phyloP scores from a whole-genome alignment of 2,329 filamentous ascomycete genomes.

The Epichloe amarillans region DNA sequence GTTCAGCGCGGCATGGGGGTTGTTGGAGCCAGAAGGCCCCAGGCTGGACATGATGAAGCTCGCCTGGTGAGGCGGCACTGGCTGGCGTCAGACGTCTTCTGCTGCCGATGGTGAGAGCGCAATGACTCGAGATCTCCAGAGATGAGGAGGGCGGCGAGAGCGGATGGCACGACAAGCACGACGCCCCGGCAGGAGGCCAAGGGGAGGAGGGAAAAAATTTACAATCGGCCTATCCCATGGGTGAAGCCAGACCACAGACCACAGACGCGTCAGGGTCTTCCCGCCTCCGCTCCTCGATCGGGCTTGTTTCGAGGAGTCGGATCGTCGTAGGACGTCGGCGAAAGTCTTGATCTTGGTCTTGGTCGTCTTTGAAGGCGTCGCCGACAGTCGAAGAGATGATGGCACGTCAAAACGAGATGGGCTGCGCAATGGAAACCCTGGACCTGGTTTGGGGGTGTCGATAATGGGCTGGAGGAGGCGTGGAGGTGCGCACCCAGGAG shows the following conservation, averaged over 20 bases:
- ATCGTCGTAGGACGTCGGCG: conserved; percentile 2
- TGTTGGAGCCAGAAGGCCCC: conserved; percentile 37
- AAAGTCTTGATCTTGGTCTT: conserved; percentile 1
- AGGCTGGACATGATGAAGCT: conserved; percentile 31
- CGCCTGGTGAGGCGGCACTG: not conserved
- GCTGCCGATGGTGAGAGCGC: not conserved
- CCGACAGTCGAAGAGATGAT: conserved; percentile 3
- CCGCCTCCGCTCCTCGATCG: conserved; percentile 4
- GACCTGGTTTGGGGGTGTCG: conserved; percentile 25
- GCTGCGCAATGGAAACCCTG: conserved; percentile 14
- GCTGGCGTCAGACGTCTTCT: not conserved
- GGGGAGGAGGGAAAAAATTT: not conserved
- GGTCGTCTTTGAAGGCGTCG: conserved; percentile 3
- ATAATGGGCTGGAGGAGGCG: conserved; percentile 28
- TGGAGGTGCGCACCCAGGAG: conserved; percentile 22
- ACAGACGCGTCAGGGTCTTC: conserved; percentile 3
- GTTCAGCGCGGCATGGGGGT: conserved; percentile 38
- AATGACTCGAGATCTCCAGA: not conserved
- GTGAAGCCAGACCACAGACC: not conserved
- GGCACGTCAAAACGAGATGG: conserved; percentile 6
- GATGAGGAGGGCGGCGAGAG: not conserved
- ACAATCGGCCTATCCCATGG: not conserved
- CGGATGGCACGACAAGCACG: not conserved
- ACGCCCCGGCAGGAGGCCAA: not conserved
- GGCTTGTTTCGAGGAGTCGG: not conserved